Conservation (phyloP, 768 basidiomycete genomes). For the Sistotremastrum suecicum region DNA sequence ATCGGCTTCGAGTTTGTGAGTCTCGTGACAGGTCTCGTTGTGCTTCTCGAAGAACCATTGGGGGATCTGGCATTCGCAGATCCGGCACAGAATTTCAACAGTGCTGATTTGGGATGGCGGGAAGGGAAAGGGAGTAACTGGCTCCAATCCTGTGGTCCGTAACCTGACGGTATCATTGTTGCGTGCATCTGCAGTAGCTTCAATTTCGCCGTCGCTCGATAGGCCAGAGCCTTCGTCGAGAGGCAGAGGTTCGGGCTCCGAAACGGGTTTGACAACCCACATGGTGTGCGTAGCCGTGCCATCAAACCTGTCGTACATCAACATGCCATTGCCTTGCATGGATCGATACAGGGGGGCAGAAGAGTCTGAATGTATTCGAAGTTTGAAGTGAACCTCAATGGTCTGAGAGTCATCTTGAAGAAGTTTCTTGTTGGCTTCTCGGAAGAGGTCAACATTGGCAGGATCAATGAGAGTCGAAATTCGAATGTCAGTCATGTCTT, state of each 20-base stretch:
- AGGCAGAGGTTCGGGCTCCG: conserved; percentile 40
- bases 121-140: conserved; percentile 61
- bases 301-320: conserved; percentile 87
- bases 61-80: conserved; percentile 92
- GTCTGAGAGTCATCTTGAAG: conserved; percentile 89
- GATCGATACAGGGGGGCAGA: conserved; percentile 50
- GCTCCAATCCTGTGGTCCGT: conserved; percentile 21
- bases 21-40: conserved; percentile 96
- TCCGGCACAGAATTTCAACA: conserved; percentile 83
- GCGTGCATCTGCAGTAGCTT: not conserved
- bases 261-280: conserved; percentile 89
- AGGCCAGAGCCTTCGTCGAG: conserved; percentile 1
- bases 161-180: not conserved
- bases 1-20: conserved; percentile 91
- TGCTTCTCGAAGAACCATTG: conserved; percentile 99
- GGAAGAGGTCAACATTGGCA: conserved; percentile 70
- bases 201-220: not conserved
- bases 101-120: conserved; percentile 55
- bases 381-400: conserved; percentile 79
- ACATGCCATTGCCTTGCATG: conserved; percentile 98
- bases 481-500: conserved; percentile 60
- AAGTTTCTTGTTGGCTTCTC: conserved; percentile 71
- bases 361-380: conserved; percentile 55
- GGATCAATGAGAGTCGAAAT: conserved; percentile 74
- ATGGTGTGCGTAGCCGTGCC: conserved; percentile 87